Percentiles rank a stretch among this genome's conserved stretches.
These are phyloP conservation scores for Raffaelea arxii DNA, from an alignment of 2,329 filamentous ascomycete genomes.

Conservation along the genomic window DNA sequence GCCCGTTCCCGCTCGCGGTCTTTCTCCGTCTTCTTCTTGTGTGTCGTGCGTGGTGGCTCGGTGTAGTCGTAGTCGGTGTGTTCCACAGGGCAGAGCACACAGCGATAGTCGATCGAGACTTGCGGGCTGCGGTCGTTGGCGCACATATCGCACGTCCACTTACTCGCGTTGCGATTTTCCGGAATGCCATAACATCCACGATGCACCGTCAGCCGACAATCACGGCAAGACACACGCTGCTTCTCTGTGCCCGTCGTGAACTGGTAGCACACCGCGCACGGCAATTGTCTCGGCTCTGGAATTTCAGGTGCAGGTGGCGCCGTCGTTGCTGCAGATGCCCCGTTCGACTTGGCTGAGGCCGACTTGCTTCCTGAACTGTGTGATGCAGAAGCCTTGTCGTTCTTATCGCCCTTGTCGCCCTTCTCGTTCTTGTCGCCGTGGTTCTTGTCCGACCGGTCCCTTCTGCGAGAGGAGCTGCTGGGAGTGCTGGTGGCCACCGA, in stretches of 20 bases:
- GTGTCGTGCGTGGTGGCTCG: conserved; percentile 66
- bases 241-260: conserved; percentile 58
- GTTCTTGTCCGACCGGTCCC: conserved; percentile 7
- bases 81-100: conserved; percentile 80
- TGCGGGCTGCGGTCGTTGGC: conserved; percentile 85
- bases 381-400: conserved; percentile 33
- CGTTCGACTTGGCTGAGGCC: conserved; percentile 14
- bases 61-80: conserved; percentile 75
- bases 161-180: conserved; percentile 57
- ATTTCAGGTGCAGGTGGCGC: conserved; percentile 62
- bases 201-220: conserved; percentile 88
- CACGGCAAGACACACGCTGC: conserved; percentile 67
- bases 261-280: conserved; percentile 76
- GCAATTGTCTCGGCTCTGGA: conserved; percentile 67
- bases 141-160: conserved; percentile 96
- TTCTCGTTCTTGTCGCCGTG: conserved; percentile 50
- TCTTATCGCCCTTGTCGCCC: conserved; percentile 50
- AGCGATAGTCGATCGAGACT: conserved; percentile 91
- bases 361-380: neutral
- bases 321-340: conserved; percentile 21
- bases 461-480: conserved; percentile 23
- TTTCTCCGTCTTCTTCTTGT: conserved; percentile 84
- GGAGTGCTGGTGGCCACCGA: conserved; percentile 12
- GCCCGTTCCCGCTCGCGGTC: conserved; percentile 80
- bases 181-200: conserved; percentile 83